Base-by-base conservation (phyloP, 2,329 filamentous ascomycete species). In the Capronia coronata region DNA sequence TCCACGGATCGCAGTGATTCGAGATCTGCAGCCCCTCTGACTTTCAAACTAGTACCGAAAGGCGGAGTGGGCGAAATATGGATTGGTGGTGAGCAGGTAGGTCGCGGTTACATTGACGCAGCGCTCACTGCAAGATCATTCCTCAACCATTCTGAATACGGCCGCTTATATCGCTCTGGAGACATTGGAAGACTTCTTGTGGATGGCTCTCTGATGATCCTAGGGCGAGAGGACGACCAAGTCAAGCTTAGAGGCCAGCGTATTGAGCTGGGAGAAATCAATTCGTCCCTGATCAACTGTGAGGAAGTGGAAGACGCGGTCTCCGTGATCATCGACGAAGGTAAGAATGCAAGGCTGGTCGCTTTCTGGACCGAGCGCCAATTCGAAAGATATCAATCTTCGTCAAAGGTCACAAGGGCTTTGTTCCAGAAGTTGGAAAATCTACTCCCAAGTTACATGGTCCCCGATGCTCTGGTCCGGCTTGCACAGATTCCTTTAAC, bases 21-120 rank as follows among this genome's bases (percentile, higher is more conserved):
- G n/a, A n/a, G n/a, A n/a, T n/a, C n/a, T n/a, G n/a, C n/a, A 3
- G 62, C 29, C 13, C 14, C 22, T 25, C 11, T 43, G 11, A 43
- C 37, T 0, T 73, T 81, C 3, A 65, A 75, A 0, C 61, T 80
- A 1, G 69, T 89, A 0, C 87, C 87, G 0, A 64, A 78, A 5
- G 87, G 88, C 2, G 84, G 80, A 55, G 71, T 87, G 13, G 90
- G 90, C 9, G 89, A 95, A 64, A 74, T 94, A 5, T 94, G 86
- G 61, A 93, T 94, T 64, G 88, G 87, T 11, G 90, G 89, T 9
- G 79, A 86, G 42, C 89, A 95, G 67, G 80, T 95, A 3, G 79
- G 75, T 35, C 73, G 76, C 32, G 87, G 87, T 1, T 94, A 91
- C 61, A 72, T 93, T 22, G 73, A 77, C 65, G 75, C 79, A 0